A percentile compares a stretch with the other conserved stretches of the same genome.
Evolutionary conservation across 208 protist genomes (phyloP).

Genomic region (Crithidia thermophila): DNA sequence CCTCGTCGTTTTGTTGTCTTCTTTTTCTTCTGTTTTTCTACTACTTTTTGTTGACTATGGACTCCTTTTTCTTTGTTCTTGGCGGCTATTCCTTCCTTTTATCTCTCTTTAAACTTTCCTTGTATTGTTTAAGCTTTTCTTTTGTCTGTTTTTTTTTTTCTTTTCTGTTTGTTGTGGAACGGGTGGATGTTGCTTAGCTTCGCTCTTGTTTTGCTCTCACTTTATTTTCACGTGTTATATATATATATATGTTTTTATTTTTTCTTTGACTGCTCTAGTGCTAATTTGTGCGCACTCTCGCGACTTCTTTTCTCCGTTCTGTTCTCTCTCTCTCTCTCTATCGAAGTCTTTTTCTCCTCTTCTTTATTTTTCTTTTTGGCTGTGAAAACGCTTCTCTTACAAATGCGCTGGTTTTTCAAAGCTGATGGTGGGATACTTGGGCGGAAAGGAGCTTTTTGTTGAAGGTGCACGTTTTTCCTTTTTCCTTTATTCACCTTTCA

Average conservation of each 20-base stretch:
- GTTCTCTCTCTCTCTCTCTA: background rate
- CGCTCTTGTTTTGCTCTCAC: background rate
- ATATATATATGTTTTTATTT: background rate
- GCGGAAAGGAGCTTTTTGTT: no score
- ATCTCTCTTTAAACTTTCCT: background rate
- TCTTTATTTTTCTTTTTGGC: background rate
- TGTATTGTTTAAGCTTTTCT: background rate
- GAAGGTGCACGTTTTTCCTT: no score
- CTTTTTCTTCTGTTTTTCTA: background rate
- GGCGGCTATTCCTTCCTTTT: background rate
- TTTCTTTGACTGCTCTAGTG: background rate
- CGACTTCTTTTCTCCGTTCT: background rate
- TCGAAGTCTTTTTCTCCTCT: background rate
- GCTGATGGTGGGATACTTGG: no score
- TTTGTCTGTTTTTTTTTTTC: background rate
- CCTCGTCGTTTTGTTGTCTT: background rate
- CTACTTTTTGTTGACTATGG: background rate
- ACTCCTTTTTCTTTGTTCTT: background rate
- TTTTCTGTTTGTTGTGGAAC: background rate
- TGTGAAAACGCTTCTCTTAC: background rate
- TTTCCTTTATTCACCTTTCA: no score
- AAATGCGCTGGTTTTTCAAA: background rate
- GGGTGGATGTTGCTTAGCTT: background rate
- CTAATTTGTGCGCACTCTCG: background rate
- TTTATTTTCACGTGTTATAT: no score